Percentiles rank a stretch among this genome's conserved stretches.
Evolutionary conservation across 1,139 yeast species (phyloP).

Genomic region (Hemisphaericaspora xylanilytica): DNA sequence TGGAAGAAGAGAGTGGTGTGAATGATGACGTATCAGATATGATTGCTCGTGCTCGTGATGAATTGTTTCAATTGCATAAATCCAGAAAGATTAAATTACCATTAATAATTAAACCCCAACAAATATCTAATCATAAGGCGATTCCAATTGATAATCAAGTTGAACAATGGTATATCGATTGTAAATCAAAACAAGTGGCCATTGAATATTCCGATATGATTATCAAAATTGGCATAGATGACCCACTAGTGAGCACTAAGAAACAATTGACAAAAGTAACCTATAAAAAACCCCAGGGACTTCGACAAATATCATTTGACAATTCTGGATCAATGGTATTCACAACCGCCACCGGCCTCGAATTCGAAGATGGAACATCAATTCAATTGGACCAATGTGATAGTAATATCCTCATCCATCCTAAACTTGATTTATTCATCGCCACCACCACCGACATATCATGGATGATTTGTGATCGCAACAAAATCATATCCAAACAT

Average conservation of each 20-base stretch:
- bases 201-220: not conserved
- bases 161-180: not conserved
- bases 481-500: slow-evolving; percentile 1
- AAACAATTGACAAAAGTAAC: not conserved
- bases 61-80: slow-evolving; percentile 43
- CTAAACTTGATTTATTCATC: slow-evolving; percentile 11
- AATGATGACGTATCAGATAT: slow-evolving; percentile 18
- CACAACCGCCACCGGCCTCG: not conserved
- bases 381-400: slow-evolving; percentile 6
- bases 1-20: not conserved
- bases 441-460: slow-evolving; percentile 3
- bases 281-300: no score
- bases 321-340: slow-evolving; percentile 7
- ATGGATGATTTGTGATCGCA: slow-evolving; percentile 7
- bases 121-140: slow-evolving; percentile 18
- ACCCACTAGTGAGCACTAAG: not conserved
- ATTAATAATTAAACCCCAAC: no score
- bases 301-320: not conserved
- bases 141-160: not conserved
- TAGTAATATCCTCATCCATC: slow-evolving; percentile 6
- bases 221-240: not conserved
- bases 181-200: not conserved
- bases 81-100: slow-evolving; percentile 37
- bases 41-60: slow-evolving; percentile 34
- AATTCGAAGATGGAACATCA: slow-evolving; percentile 4